Evolutionary conservation across 106 monocot genomes (phyloP), one percentile per base, ranked within the genome.

Genomic region (Chionographis japonica): DNA sequence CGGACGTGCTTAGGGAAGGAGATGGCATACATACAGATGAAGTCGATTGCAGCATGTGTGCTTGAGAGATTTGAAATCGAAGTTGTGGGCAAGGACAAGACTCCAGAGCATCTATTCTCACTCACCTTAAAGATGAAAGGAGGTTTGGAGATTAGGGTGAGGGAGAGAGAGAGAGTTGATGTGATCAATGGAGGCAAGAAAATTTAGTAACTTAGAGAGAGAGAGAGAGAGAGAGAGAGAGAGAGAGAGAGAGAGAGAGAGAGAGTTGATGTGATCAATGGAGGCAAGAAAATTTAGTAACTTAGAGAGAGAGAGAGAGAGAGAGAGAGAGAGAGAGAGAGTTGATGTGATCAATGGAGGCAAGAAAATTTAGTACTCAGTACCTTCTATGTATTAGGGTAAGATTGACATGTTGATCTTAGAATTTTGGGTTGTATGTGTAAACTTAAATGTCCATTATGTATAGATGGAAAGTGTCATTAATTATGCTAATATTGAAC

Each of bases 1-100:
- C 61, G 81, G 50, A 72, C 68, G 76, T 81, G 81, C 42, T 39
- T 76, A 37, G 76, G 81, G 52, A 77, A 75, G 56, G 81, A 81
- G 54, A 81, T 76, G 81, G 72, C 76, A 3, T 72, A 81, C 27
- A 72, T 72, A 72, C 72, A 76, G 63, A 81, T 81, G 81, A 76
- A 81, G 54, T 69, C 75, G 0, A 38, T 75, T 12, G 80, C 17
- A 8, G 80, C 70, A 2, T 65, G 65, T 18, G 64, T 80, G 49
- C 2, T 80, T 4, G 80, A 80, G 49, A 63, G 70, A 20, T 75
- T 75, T 60, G 37, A 8, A 39, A 6, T 80, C 13, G 15, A 53
- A 7, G 69, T 60, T 41, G 57, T 75, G 56, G 58, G 43, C 17
- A 57, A 66, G 63, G 70, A 63, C 27, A 54, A 19, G 4, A 39